Evolutionary conservation across 2,329 filamentous ascomycete genomes (phyloP), one percentile per base, ranked within the genome.

Genomic region (Didymella lethalis): DNA sequence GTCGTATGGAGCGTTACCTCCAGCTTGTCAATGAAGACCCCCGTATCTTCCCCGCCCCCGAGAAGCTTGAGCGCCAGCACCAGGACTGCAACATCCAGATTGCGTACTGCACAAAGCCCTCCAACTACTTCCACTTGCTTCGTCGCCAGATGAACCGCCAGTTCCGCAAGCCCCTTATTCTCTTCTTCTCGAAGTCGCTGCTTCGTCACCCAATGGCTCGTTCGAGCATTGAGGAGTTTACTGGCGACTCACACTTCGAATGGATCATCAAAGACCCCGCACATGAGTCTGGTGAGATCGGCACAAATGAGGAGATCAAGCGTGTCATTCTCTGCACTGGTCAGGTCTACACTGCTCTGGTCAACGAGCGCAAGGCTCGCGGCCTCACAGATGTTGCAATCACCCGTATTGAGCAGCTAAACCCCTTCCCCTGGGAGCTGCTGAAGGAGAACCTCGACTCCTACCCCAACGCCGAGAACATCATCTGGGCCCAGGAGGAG

Each of bases 51-150:
- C 95, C 95, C 52, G 85, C 88, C 1, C 84, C 86, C 31, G 93
- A 97, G 67, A 97, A 95, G 84, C 87, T 98, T 61, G 89, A 96
- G 54, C 92, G 95, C 69, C 95, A 98, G 81, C 95, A 99, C 83
- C 95, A 99, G 83, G 95, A 99, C 82, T 97, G 93, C 85, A 99
- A 99, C 83, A 96, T 99, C 88, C 95, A 99, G 83, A 90, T 99
- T 77, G 93, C 89, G 55, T 97, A 95, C 84, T 93, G 96, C 88
- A 99, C 95, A n/a, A 91, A 90, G 46, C 95, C 95, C 28, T 86
- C 94, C 66, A 99, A 99, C 81, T 80, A 96, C 77, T 99, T 99
- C 89, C 95, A 99, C 81, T 89, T 95, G 68, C 86, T 99, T 64
- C 91, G 95, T 77, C 88, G 95, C 80, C 95, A 99, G 83, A 97